Evolutionary conservation across 2,329 filamentous ascomycete genomes (phyloP).

Genomic region (Trichophyton mentagrophytes): DNA sequence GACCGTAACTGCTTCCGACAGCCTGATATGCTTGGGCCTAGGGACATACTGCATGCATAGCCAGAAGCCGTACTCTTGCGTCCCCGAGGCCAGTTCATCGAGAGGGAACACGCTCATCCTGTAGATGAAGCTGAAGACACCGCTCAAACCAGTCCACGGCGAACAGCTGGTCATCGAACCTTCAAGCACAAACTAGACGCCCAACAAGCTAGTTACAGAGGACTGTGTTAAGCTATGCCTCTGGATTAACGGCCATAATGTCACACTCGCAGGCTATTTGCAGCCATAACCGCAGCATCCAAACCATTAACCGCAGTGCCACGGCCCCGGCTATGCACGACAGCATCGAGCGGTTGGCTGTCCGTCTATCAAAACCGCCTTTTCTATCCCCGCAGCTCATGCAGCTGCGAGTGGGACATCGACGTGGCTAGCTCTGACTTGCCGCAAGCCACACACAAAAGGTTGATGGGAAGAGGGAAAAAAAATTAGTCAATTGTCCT

Average conservation of each 20-base stretch:
- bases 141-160: background rate
- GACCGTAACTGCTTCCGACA: no score
- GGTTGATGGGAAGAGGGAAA: background rate
- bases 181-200: background rate
- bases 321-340: background rate
- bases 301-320: background rate
- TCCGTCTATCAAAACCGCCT: background rate
- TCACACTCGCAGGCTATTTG: background rate
- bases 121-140: background rate
- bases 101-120: background rate
- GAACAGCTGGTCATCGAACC: background rate
- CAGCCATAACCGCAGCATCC: background rate
- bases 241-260: background rate
- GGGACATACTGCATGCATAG: background rate
- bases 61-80: background rate
- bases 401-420: slow-evolving; percentile 1
- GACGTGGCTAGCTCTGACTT: slow-evolving; percentile 2
- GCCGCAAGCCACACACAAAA: background rate
- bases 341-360: background rate
- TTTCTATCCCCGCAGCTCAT: background rate
- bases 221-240: background rate
- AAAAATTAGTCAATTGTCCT: background rate
- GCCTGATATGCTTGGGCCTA: background rate
- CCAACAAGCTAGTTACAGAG: no score
- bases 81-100: background rate